These are phyloP conservation scores for Protomyces inouyei DNA, from an alignment of 1,139 yeast genomes.

Conservation along the genomic window DNA sequence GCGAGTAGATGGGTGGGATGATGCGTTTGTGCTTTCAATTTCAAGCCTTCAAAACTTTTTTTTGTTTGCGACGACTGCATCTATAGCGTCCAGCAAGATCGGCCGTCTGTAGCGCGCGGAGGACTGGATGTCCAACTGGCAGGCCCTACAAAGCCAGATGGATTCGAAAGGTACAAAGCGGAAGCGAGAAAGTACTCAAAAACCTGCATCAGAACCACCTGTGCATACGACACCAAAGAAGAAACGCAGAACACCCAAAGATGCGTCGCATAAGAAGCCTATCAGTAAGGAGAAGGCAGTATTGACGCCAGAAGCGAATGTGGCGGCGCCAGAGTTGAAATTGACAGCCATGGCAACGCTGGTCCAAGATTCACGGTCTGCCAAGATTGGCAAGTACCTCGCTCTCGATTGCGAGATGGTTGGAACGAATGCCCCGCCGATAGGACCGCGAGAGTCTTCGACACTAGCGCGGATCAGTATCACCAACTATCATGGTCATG, in stretches of 20 bases:
- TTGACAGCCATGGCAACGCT: constrained; percentile 8
- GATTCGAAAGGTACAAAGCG: background rate
- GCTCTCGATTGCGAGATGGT: constrained; percentile 95
- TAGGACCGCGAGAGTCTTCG: constrained; percentile 67
- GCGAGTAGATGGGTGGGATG: no score
- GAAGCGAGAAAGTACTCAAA: background rate
- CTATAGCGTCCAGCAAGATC: no score
- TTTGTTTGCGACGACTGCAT: background rate
- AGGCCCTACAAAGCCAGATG: constrained; percentile 7
- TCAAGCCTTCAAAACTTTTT: background rate
- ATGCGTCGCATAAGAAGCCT: background rate
- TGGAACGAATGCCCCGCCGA: constrained; percentile 47
- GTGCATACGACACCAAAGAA: background rate
- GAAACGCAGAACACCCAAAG: constrained; percentile 7
- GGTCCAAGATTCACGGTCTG: constrained; percentile 11
- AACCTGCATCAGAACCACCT: background rate
- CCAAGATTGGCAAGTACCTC: constrained; percentile 56
- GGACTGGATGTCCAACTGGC: constrained; percentile 22
- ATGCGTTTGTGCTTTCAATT: background rate
- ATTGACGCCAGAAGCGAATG: background rate
- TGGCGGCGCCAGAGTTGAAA: background rate
- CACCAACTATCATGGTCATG: constrained; percentile 74
- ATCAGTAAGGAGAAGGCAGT: background rate
- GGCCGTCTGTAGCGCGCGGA: no score
- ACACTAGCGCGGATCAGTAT: constrained; percentile 82